Percentiles rank a stretch among this genome's conserved stretches.
phyloP scores from a whole-genome alignment of 1,284 basidiomycete genomes.

The Naganishia sp. region DNA sequence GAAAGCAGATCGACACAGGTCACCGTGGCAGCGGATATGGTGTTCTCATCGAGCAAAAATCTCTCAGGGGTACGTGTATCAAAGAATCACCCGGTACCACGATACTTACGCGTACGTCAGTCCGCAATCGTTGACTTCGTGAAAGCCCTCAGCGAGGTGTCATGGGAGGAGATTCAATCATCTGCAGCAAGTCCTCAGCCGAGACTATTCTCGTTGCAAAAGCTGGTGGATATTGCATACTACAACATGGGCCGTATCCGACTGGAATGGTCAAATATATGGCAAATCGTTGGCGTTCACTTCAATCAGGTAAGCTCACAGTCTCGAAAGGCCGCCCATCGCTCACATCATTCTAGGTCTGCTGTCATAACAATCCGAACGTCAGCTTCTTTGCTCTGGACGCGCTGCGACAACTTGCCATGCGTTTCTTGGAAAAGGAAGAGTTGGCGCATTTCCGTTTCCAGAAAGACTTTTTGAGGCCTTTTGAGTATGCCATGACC shows the following conservation, averaged over 20 bases:
- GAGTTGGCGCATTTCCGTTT: constrained; percentile 98
- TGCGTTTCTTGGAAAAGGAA: constrained; percentile 98
- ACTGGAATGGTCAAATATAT: constrained; percentile 97
- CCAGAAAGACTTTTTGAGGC: constrained; percentile 98
- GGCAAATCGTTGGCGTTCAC: constrained; percentile 97
- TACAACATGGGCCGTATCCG: constrained; percentile 99
- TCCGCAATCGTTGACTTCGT: constrained; percentile 98
- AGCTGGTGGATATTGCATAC: constrained; percentile 98
- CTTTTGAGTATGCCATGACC: constrained; percentile 97
- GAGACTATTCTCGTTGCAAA: constrained; percentile 94
- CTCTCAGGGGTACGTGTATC: constrained; percentile 75
- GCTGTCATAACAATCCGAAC: constrained; percentile 95
- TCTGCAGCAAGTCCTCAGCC: constrained; percentile 91
- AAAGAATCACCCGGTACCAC: constrained; percentile 32
- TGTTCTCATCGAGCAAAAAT: constrained; percentile 93
- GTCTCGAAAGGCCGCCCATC: no score
- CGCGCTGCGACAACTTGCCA: constrained; percentile 94
- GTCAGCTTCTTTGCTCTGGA: constrained; percentile 97
- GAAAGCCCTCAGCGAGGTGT: constrained; percentile 91
- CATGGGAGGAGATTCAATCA: constrained; percentile 99
- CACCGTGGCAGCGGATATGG: constrained; percentile 98
- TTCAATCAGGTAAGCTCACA: constrained; percentile 79
- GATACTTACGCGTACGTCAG: constrained; percentile 54
- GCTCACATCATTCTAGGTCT: constrained; percentile 63
- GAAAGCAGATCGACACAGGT: constrained; percentile 97